Evolutionary conservation across 305 asterid genomes (phyloP).

Genomic region (Striga hermonthica): DNA sequence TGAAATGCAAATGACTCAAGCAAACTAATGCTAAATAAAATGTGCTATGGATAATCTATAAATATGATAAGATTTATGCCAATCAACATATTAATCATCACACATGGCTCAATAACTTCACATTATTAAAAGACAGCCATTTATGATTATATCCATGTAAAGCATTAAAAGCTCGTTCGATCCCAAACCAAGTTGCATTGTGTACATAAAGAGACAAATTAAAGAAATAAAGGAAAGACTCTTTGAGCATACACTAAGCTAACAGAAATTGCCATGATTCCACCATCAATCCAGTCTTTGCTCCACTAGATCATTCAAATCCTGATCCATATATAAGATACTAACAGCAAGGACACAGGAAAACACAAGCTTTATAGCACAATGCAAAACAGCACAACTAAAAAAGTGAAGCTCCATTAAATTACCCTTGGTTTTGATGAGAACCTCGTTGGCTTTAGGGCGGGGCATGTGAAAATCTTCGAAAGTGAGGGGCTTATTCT

Average conservation of each 20-base stretch:
- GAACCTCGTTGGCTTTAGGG: slow-evolving; percentile 81
- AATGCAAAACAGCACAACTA: slow-evolving; percentile 22
- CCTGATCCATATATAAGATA: not conserved
- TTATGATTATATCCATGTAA: not conserved
- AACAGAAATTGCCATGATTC: not conserved
- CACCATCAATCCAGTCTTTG: slow-evolving; percentile 2
- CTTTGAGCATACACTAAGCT: not conserved
- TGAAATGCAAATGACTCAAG: not conserved
- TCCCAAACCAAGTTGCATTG: not conserved
- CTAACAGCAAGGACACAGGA: not conserved
- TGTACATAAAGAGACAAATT: not conserved
- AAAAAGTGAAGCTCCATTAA: slow-evolving; percentile 6
- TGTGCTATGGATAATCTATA: not conserved
- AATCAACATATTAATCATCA: not conserved
- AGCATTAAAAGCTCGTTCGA: not conserved
- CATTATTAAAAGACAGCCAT: not conserved
- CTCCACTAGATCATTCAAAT: slow-evolving; percentile 13
- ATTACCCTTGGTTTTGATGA: slow-evolving; percentile 86
- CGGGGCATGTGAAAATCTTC: slow-evolving; percentile 95
- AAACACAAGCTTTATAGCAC: slow-evolving; percentile 23
- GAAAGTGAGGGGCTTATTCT: slow-evolving; percentile 67
- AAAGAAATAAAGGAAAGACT: not conserved
- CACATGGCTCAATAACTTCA: not conserved
- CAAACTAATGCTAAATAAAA: not conserved
- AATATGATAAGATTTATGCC: no score